Evolutionary conservation across 1,284 basidiomycete species (phyloP).

Genomic region (Paramarasmius palmivorus): DNA sequence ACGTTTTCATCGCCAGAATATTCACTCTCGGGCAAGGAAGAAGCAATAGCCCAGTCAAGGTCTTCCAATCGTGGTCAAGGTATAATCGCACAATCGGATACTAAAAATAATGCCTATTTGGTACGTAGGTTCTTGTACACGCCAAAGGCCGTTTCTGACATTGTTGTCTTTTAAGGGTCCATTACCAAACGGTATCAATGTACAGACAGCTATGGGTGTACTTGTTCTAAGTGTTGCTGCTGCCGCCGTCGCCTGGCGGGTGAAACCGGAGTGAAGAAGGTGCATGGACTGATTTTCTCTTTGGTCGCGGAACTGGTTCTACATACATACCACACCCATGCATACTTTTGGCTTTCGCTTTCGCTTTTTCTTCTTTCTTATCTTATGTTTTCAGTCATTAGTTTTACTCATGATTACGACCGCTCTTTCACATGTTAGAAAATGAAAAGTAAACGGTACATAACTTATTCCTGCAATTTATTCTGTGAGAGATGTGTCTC

Average conservation of each 20-base stretch:
- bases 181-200: slow-evolving; percentile 27
- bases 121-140: no score
- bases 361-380: no score
- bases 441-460: no score
- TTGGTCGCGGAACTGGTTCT: neutral
- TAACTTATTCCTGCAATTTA: no score
- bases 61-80: neutral
- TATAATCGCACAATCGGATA: neutral
- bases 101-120: slow-evolving; percentile 2
- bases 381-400: no score
- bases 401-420: no score
- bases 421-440: no score
- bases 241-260: slow-evolving; percentile 68
- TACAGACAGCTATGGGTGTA: slow-evolving; percentile 57
- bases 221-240: slow-evolving; percentile 61
- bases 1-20: neutral
- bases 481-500: no score
- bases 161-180: neutral
- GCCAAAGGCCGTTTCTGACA: no score
- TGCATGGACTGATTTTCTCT: neutral
- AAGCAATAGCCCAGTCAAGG: neutral
- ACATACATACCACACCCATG: neutral
- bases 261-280: slow-evolving; percentile 44
- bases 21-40: neutral
- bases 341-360: neutral